phyloP scores from a whole-genome alignment of 2,329 filamentous ascomycete genomes.

The Nemania sp. region DNA sequence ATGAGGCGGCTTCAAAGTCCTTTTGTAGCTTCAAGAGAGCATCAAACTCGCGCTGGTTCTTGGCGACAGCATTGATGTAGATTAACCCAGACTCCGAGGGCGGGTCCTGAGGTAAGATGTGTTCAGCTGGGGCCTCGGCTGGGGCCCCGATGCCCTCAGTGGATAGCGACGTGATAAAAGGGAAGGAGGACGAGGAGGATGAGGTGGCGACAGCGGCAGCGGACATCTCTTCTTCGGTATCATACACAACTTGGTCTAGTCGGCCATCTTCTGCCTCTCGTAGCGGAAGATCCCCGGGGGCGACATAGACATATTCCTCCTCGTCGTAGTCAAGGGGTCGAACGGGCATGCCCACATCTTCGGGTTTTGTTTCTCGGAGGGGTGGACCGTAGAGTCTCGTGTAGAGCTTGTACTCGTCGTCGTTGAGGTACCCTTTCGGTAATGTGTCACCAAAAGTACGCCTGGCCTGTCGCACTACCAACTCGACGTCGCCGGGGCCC shows the following conservation, averaged over 20 bases:
- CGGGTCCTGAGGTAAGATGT: constrained; percentile 30
- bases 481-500: constrained; percentile 28
- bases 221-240: constrained; percentile 4
- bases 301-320: constrained; percentile 69
- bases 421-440: constrained; percentile 26
- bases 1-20: constrained; percentile 56
- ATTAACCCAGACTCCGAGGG: constrained; percentile 44
- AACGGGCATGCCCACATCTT: constrained; percentile 65
- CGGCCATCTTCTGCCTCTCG: constrained; percentile 60
- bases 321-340: constrained; percentile 75
- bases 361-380: constrained; percentile 25
- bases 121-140: constrained; percentile 28
- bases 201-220: too few species aligned
- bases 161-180: neutral
- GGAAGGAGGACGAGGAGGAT: neutral
- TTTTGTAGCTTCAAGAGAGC: constrained; percentile 60
- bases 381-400: constrained; percentile 27
- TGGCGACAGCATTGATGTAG: constrained; percentile 55
- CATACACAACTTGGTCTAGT: constrained; percentile 65
- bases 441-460: constrained; percentile 29
- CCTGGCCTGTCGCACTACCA: constrained; percentile 27
- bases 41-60: constrained; percentile 59
- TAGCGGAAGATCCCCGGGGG: constrained; percentile 53
- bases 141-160: constrained; percentile 35
- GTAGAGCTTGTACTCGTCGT: constrained; percentile 29